Base-by-base conservation (phyloP, 805 yeast species). In the Priceomyces fermenticarens region DNA sequence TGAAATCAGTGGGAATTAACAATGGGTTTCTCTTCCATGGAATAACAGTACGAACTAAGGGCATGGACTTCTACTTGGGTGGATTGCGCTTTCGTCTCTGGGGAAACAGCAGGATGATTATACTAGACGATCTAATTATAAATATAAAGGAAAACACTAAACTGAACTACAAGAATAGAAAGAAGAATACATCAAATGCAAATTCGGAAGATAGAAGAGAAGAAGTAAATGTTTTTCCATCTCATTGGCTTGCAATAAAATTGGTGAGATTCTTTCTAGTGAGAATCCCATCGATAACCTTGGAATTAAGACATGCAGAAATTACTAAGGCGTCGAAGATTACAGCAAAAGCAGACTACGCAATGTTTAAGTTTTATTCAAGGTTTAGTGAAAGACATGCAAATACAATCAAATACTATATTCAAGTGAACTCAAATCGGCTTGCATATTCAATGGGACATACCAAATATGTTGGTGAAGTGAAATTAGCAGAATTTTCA, bases 1-100 rank as follows among this genome's bases (percentile, higher is more conserved):
- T 70, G 29, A 51, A 55, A 26, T 55, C 63, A 12, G 32, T 70
- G 3, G 43, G 65, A 12, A 53, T 69, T 30, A 65, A 62, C 47
- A 68, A 68, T 45, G 74, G 75, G 9, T 39, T 70, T 2, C 63
- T 54, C 63, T 50, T 67, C 46, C 65, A 67, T 44, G 51, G 60
- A 3, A 47, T 70, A 16, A 36, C 53, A 3, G 38, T 61, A 39
- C 38, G 38, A 9, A 41, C 49, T 15, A 43, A 40, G 20, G 38
- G 35, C 20, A n/a, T 40, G n/a, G 16, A 36, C 12, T 11, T 68
- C 1, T 17, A 40, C 3, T 35, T 63, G 4, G 44, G 49, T 9
- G 54, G 64, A 10, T 33, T 66, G 2, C 45, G 70, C 15, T 47
- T 68, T 26, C 48, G 67, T 30, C 52, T 67, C 13, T 70, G 74